Evolutionary conservation across 2,329 filamentous ascomycete genomes (phyloP).

Genomic region (Paecilomyces formosus): DNA sequence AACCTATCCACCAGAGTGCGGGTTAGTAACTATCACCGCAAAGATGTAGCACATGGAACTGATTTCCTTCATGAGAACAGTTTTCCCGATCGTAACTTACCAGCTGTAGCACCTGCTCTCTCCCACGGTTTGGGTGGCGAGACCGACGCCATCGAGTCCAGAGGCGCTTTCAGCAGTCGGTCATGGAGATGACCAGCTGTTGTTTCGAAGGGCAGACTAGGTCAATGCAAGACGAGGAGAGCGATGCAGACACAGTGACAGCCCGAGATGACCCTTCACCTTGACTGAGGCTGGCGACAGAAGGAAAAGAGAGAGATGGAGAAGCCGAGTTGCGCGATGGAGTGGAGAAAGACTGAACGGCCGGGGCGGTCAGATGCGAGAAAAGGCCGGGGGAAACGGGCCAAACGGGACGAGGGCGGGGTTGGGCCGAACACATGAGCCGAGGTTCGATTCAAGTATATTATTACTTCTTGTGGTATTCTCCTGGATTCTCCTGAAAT

Average conservation of each 20-base stretch:
- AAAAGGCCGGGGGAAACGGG: background rate
- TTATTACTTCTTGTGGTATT: too few species aligned
- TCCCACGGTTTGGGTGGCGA: constrained; percentile 99
- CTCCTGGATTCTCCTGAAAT: too few species aligned
- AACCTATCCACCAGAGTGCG: constrained; percentile 10
- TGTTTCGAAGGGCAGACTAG: background rate
- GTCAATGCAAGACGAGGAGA: background rate
- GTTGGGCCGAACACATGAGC: background rate
- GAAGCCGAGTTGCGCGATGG: background rate
- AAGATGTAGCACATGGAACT: background rate
- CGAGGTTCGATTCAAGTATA: background rate
- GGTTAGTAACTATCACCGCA: background rate
- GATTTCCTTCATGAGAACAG: background rate
- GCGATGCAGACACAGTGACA: background rate
- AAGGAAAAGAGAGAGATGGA: background rate
- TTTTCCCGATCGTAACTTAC: constrained; percentile 32
- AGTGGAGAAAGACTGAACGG: background rate
- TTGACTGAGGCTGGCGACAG: background rate
- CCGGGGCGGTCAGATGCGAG: background rate
- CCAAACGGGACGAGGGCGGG: background rate
- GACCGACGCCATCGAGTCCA: constrained; percentile 46
- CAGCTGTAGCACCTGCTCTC: constrained; percentile 55
- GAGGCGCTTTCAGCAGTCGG: constrained; percentile 16
- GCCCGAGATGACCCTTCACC: background rate
- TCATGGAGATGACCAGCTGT: constrained; percentile 16